A percentile compares a stretch with the other conserved stretches of the same genome.
Conservation (phyloP, 2,329 filamentous ascomycete genomes). For the Colletotrichum tofieldiae region DNA sequence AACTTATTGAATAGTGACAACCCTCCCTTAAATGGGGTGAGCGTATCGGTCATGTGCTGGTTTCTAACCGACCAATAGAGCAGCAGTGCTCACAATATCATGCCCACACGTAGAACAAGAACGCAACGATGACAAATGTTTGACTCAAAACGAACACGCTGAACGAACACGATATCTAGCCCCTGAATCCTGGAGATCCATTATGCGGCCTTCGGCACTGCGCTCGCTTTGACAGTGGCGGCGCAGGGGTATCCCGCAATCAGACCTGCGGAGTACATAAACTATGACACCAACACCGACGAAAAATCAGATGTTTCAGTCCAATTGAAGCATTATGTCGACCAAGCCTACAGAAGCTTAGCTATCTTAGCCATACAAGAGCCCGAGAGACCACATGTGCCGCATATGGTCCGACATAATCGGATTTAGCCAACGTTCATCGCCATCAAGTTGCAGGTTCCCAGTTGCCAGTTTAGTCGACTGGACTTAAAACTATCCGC, state of each 20-base stretch:
- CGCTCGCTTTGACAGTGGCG: slow-evolving; percentile 13
- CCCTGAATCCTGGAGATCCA: background rate
- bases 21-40: too few relatives aligned
- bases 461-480: slow-evolving; percentile 10
- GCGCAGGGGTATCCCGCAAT: slow-evolving; percentile 19
- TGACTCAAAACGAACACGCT: background rate
- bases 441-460: background rate
- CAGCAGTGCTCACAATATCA: background rate
- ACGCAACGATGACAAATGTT: too few relatives aligned
- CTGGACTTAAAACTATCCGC: background rate
- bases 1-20: too few relatives aligned
- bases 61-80: background rate
- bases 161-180: slow-evolving; percentile 15
- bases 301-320: slow-evolving; percentile 19
- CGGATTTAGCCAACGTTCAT: slow-evolving; percentile 29
- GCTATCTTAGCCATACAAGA: slow-evolving; percentile 30
- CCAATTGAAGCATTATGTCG: background rate
- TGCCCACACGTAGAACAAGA: background rate
- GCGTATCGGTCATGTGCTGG: too few relatives aligned
- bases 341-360: background rate
- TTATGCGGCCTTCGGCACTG: slow-evolving; percentile 18
- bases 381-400: background rate
- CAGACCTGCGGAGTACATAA: slow-evolving; percentile 15
- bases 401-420: slow-evolving; percentile 26
- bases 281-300: slow-evolving; percentile 14